Conservation (phyloP, 768 basidiomycete genomes). For the Agrocybe pediades region DNA sequence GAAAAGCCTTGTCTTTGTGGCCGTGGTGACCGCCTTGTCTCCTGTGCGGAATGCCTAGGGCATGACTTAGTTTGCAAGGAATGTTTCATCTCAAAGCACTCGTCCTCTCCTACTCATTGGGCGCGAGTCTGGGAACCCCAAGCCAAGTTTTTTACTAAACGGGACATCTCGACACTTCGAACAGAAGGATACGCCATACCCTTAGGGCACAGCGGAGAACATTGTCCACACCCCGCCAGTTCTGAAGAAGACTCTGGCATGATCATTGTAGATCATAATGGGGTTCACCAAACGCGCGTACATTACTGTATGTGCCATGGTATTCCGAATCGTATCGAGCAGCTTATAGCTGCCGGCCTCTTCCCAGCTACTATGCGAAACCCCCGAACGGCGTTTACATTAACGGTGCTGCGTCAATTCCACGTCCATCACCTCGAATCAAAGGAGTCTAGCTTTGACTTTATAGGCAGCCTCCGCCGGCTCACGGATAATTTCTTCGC, state of each 20-base stretch:
- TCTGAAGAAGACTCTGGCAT: background rate
- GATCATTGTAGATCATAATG: slow-evolving; percentile 21
- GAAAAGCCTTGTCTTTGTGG: no score
- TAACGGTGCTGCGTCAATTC: slow-evolving; percentile 19
- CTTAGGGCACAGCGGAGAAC: slow-evolving; percentile 8
- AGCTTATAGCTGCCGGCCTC: slow-evolving; percentile 18
- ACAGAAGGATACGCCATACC: background rate
- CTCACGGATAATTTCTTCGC: slow-evolving; percentile 23
- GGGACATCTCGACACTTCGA: slow-evolving; percentile 15
- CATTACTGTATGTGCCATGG: slow-evolving; percentile 22
- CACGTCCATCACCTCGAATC: slow-evolving; percentile 23
- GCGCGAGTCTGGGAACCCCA: background rate
- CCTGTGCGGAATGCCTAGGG: no score
- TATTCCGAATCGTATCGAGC: slow-evolving; percentile 8
- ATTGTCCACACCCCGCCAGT: background rate
- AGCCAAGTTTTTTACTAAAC: slow-evolving; percentile 2
- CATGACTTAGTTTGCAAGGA: no score
- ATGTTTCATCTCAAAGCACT: background rate
- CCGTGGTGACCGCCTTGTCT: no score
- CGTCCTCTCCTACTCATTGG: background rate
- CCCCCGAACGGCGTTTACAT: slow-evolving; percentile 23
- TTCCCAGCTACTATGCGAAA: slow-evolving; percentile 24
- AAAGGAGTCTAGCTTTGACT: slow-evolving; percentile 24
- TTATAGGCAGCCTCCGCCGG: slow-evolving; percentile 18
- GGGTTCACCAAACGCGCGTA: slow-evolving; percentile 20